Evolutionary conservation across 805 yeast genomes (phyloP), one percentile per base, ranked within the genome.

Genomic region (Ogataea paradorogensis): DNA sequence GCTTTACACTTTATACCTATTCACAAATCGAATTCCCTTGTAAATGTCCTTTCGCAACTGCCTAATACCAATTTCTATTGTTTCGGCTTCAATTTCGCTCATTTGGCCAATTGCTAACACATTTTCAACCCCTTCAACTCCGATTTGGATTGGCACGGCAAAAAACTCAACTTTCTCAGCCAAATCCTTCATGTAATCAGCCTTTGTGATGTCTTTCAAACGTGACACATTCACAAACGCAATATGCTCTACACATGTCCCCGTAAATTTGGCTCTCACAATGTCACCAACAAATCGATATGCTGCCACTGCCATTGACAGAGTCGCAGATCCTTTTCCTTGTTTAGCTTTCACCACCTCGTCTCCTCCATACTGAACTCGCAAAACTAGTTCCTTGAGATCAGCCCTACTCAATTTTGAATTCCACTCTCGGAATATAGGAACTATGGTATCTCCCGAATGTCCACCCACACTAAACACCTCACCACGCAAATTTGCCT

Each of bases 291-390:
- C 85, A 78, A 61, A 83, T 63, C 80, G 76, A 69, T 76, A 84
- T 21, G 95, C 96, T 25, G 96, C 96, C 54, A 80, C 83, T 9
- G 97, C 96, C 97, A 90, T 91, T 20, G 95, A 84, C 51, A 90
- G 73, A 24, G 98, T 90, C 40, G 97, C 97, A 30, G 96, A 87
- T 30, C 97, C 97, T 37, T 81, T 81, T 50, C 97, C 97, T 53
- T 85, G 82, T 71, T 90, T 90, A 39, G 97, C 97, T 69, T 84
- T 73, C 50, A 90, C 97, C 34, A 90, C 95, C 67, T 90, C 97
- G 62, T 90, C 98, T 59, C 98, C 97, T 35, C 64, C 65, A 55
- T 47, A 88, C 73, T 89, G 96, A 65, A 88, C 86, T 68, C 96
- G 82, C 74, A 85, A 76, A 61, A 85, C 73, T 55, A 88, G 74